These are phyloP conservation scores for Neoboletus brunneissimus DNA, from an alignment of 768 basidiomycete species.

Conservation along the genomic window DNA sequence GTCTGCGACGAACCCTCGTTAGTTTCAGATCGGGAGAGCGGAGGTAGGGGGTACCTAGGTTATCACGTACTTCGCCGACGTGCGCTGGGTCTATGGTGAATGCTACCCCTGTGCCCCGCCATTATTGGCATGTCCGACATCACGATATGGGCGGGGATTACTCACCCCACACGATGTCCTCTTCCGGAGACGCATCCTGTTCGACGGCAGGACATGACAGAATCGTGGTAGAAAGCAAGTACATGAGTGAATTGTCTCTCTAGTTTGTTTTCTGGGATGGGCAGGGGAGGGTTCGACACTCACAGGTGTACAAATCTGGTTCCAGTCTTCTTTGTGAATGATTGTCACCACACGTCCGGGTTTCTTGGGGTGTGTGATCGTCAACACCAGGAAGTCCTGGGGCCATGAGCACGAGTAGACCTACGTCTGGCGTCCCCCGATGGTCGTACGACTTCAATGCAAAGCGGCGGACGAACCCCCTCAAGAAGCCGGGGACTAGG, in stretches of 20 bases:
- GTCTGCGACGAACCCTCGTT: slow-evolving; percentile 40
- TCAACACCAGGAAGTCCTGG: slow-evolving; percentile 88
- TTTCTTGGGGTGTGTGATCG: slow-evolving; percentile 41
- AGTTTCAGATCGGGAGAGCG: background rate
- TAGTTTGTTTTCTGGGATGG: background rate
- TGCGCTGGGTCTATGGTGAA: slow-evolving; percentile 82
- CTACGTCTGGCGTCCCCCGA: slow-evolving; percentile 80
- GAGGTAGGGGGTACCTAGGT: slow-evolving; percentile 56
- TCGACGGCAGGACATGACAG: background rate
- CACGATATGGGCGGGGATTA: background rate
- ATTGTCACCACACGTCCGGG: slow-evolving; percentile 91
- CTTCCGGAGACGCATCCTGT: slow-evolving; percentile 26
- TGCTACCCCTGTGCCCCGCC: slow-evolving; percentile 56
- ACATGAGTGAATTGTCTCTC: background rate
- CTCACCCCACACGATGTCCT: slow-evolving; percentile 61
- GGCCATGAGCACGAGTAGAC: slow-evolving; percentile 41
- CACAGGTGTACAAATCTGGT: slow-evolving; percentile 60
- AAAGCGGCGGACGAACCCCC: slow-evolving; percentile 86
- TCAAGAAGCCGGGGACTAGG: slow-evolving; percentile 76
- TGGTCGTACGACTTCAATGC: slow-evolving; percentile 92
- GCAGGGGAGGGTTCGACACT: slow-evolving; percentile 15
- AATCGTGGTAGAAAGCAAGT: background rate
- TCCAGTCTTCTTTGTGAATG: slow-evolving; percentile 86
- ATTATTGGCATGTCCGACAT: background rate
- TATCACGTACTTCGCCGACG: slow-evolving; percentile 72